phyloP scores from a whole-genome alignment of 2,329 filamentous ascomycete genomes.

The Alternaria arbusti region DNA sequence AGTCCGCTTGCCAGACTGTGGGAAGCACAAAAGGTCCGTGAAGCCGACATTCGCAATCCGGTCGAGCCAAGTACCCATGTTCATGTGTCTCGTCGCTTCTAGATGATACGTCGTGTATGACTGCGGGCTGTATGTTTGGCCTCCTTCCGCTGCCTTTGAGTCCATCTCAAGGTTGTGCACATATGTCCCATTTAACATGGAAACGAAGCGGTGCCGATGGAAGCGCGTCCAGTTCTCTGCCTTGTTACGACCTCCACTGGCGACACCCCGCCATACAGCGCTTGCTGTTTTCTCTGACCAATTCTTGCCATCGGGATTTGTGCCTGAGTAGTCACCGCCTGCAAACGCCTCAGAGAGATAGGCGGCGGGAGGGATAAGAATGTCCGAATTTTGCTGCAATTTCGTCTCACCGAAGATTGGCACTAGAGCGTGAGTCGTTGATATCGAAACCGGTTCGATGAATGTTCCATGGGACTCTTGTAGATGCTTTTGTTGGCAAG shows the following conservation, averaged over 20 bases:
- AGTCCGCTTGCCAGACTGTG: constrained; percentile 38
- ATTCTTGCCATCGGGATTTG: constrained; percentile 44
- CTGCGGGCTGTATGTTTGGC: constrained; percentile 51
- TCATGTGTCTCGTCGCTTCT: constrained; percentile 31
- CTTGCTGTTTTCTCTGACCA: constrained; percentile 54
- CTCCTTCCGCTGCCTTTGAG: constrained; percentile 19
- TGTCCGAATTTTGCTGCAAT: constrained; percentile 58
- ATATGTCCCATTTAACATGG: constrained; percentile 72
- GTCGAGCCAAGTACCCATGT: constrained; percentile 51
- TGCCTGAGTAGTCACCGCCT: constrained; percentile 48
- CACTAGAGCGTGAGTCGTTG: constrained; percentile 53
- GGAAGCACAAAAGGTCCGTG: constrained; percentile 54
- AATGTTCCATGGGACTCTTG: constrained; percentile 57
- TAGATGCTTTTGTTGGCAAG: constrained; percentile 55
- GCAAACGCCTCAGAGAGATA: constrained; percentile 54
- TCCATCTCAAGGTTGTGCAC: constrained; percentile 57
- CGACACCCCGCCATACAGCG: constrained; percentile 57
- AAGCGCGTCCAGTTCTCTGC: constrained; percentile 72
- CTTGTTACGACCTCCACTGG: constrained; percentile 56
- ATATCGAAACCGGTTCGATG: constrained; percentile 56
- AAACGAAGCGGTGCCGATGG: constrained; percentile 76
- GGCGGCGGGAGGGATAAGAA: constrained; percentile 58
- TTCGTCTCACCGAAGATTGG: constrained; percentile 60
- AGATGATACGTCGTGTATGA: constrained; percentile 48
- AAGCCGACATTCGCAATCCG: constrained; percentile 52